Base-by-base conservation (phyloP, 108 stramenopile genomes). In the Nitzschia putrida region DNA sequence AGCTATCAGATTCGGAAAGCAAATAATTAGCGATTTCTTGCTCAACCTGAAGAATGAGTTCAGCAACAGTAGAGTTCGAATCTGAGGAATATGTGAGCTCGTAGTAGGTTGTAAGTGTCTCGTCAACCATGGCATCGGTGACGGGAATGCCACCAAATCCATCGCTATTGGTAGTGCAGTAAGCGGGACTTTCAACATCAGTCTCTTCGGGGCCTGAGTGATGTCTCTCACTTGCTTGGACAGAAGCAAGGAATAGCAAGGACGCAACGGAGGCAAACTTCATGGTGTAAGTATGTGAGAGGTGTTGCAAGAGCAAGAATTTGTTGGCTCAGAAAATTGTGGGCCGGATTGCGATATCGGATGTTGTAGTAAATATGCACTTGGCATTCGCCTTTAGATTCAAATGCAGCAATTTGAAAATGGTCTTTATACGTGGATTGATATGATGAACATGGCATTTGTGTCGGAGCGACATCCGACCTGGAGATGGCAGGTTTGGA, bases 61-160 rank as follows among this genome's bases (percentile, higher is more conserved):
- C 61, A 47, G 16, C 61, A 16, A n/a, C 22, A n/a, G 43, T 18
- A 3, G 23, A 14, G 24, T 44, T 23, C 6, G 37, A 9, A 9
- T 43, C 61, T 18, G 47, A 18, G 8, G 25, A 13, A 20, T 40
- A 18, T 8, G 42, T 44, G 0, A 63, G 44, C 23, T 63, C 61
- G 23, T 63, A 63, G 44, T 23, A 45, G 38, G 34, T 59, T 2
- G 21, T 59, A 23, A 20, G n/a, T 1, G 18, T 13, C 12, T 18
- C 58, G 16, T 59, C 58, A 1, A 44, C 37, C 10, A n/a, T 20
- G 8, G 23, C 61, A 59, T 37, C 14, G 21, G 18, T 23, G 18
- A 63, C 18, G 11, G 61, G 44, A 21, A 18, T 10, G n/a, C 67
- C 67, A 42, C 54, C 67, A 43, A 68, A 68, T 57, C 67, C 67